Evolutionary conservation across 371 early-diverging fungal genomes (phyloP).

Genomic region (Nematocida sp.): DNA sequence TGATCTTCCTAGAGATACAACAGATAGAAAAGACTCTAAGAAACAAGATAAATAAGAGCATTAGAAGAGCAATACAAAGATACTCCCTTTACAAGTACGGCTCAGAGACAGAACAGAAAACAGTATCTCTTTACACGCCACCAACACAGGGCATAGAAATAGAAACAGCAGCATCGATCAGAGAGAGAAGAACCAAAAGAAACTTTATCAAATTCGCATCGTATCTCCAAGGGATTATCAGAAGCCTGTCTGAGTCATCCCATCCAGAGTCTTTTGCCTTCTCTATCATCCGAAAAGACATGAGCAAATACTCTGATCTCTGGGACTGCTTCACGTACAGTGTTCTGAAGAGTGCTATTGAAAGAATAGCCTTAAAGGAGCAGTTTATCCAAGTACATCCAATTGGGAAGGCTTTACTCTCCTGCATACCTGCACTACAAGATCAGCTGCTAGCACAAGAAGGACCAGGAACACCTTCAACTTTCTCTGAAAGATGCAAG

Average conservation of each 20-base stretch:
- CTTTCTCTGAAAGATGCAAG: too few relatives aligned
- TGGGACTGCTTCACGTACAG: slow-evolving; percentile 51
- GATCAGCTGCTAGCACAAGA: neutral
- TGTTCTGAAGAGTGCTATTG: slow-evolving; percentile 33
- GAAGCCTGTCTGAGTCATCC: neutral
- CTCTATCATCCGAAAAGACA: slow-evolving; percentile 36
- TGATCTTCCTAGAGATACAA: slow-evolving; percentile 45
- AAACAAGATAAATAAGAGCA: neutral
- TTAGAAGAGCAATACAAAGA: neutral
- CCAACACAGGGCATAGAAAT: neutral
- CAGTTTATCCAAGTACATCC: slow-evolving; percentile 11
- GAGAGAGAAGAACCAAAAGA: slow-evolving; percentile 18
- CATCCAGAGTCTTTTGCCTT: slow-evolving; percentile 37
- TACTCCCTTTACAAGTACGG: slow-evolving; percentile 51
- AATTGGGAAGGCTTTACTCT: neutral
- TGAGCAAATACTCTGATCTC: slow-evolving; percentile 42
- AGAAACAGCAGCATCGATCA: neutral
- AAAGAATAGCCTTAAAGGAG: slow-evolving; percentile 25
- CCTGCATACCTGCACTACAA: neutral
- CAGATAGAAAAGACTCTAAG: slow-evolving; percentile 3
- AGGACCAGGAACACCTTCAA: too few relatives aligned
- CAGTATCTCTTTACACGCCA: neutral
- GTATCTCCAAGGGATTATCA: slow-evolving; percentile 32
- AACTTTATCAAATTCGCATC: slow-evolving; percentile 38
- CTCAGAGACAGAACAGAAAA: neutral